phyloP scores from a whole-genome alignment of 768 basidiomycete species.

The Kwoniella sp. region DNA sequence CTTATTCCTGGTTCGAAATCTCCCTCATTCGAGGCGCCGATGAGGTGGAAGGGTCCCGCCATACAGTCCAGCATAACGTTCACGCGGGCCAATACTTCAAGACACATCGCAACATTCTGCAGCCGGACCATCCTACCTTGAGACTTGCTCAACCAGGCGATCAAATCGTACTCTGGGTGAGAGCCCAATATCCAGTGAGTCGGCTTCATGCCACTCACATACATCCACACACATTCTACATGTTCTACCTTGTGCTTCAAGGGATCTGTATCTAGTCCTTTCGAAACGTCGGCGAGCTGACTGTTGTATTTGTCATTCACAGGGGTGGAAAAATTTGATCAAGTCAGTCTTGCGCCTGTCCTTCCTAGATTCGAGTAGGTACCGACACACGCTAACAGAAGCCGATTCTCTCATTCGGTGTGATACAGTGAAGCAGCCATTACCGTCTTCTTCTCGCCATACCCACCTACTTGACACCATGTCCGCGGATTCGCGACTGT shows the following conservation, averaged over 20 bases:
- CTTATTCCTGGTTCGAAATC: conserved; percentile 50
- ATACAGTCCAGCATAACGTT: conserved; percentile 41
- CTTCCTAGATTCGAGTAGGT: too few species aligned
- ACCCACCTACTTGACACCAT: conserved; percentile 15
- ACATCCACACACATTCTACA: too few species aligned
- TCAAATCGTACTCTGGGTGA: conserved; percentile 41
- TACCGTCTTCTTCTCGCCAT: conserved; percentile 34
- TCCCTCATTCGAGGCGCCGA: conserved; percentile 34
- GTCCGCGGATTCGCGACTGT: too few species aligned
- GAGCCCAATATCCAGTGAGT: conserved; percentile 48
- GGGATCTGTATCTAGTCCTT: too few species aligned
- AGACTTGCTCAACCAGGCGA: conserved; percentile 35
- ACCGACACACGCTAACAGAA: too few species aligned
- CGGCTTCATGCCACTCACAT: too few species aligned
- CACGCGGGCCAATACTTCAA: conserved; percentile 51
- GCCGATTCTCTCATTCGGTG: too few species aligned
- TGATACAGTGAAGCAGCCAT: conserved; percentile 39
- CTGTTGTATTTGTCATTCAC: neutral
- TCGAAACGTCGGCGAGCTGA: too few species aligned
- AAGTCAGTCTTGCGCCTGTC: conserved; percentile 19
- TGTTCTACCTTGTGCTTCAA: too few species aligned
- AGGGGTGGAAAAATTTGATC: conserved; percentile 43
- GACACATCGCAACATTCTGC: conserved; percentile 27
- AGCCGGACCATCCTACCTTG: conserved; percentile 25
- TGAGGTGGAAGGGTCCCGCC: conserved; percentile 38